Evolutionary conservation across 768 basidiomycete species (phyloP).

Genomic region (Agrocybe praecox): DNA sequence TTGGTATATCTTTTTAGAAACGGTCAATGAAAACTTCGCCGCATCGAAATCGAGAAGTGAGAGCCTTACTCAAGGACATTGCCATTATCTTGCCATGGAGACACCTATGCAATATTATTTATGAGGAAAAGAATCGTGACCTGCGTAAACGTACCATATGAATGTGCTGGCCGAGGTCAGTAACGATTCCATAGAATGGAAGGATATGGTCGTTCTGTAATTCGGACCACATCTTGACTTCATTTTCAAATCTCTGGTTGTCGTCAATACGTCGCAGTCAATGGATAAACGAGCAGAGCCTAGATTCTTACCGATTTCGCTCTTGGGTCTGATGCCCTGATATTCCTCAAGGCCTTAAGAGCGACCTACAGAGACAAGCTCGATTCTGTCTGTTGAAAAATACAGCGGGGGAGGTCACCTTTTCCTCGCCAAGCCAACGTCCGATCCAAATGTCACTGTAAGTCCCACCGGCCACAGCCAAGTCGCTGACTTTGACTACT

Average conservation of each 20-base stretch:
- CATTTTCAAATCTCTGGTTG: constrained; percentile 55
- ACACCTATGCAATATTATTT: constrained; percentile 34
- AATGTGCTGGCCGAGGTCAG: constrained; percentile 50
- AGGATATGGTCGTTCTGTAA: constrained; percentile 54
- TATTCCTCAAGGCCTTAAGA: constrained; percentile 52
- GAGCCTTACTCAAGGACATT: constrained; percentile 51
- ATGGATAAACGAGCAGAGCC: background rate
- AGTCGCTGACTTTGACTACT: constrained; percentile 38
- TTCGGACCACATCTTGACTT: constrained; percentile 55
- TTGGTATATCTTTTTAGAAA: constrained; percentile 40
- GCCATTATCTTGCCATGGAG: constrained; percentile 64
- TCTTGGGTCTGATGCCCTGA: constrained; percentile 44
- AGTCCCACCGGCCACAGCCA: constrained; percentile 50
- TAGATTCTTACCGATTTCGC: constrained; percentile 41
- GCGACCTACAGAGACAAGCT: constrained; percentile 46
- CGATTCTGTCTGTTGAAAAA: too few species aligned
- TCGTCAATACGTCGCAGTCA: constrained; percentile 1
- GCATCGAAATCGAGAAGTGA: background rate
- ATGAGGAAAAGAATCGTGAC: background rate
- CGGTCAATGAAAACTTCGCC: background rate
- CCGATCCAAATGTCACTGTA: constrained; percentile 61
- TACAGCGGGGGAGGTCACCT: constrained; percentile 29
- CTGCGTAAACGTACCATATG: constrained; percentile 42
- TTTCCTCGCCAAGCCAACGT: constrained; percentile 55
- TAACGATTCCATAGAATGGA: constrained; percentile 60